Conservation (phyloP, 2,329 filamentous ascomycete species). For the Trichoderma sp. region DNA sequence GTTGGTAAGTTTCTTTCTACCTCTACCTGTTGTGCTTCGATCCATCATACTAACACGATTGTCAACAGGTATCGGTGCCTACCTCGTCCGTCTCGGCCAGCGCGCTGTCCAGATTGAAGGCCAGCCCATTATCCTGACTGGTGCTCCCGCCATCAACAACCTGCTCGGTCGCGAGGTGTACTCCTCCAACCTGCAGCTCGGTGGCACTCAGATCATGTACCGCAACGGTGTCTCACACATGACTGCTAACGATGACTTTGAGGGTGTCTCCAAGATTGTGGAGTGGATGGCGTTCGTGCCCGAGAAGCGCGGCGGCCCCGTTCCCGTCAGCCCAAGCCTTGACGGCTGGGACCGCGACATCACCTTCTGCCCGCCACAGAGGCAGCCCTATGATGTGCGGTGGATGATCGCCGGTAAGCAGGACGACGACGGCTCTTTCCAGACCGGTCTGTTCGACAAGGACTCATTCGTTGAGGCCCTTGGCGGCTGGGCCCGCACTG, state of each 20-base stretch:
- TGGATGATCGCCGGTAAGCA: conserved; percentile 90
- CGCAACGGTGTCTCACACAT: conserved; percentile 99
- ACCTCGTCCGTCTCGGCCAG: conserved; percentile 96
- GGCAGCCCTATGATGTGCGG: conserved; percentile 87
- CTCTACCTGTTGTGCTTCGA: neutral
- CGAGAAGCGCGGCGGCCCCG: conserved; percentile 88
- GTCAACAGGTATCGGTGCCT: conserved; percentile 84
- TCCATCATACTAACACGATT: neutral
- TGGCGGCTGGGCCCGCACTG: conserved; percentile 94
- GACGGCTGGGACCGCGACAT: conserved; percentile 95
- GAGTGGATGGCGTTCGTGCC: conserved; percentile 98
- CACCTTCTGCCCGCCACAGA: conserved; percentile 77
- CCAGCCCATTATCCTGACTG: conserved; percentile 97
- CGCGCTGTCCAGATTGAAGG: conserved; percentile 98
- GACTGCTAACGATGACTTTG: conserved; percentile 96
- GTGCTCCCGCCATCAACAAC: conserved; percentile 97
- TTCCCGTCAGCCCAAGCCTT: conserved; percentile 84
- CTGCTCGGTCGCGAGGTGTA: conserved; percentile 97
- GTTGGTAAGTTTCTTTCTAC: conserved; percentile 65
- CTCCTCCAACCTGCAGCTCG: conserved; percentile 97
- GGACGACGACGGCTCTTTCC: conserved; percentile 70
- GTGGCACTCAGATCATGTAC: conserved; percentile 99
- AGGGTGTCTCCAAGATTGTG: conserved; percentile 95
- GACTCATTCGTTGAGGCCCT: conserved; percentile 96
- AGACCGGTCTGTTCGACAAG: conserved; percentile 91